Evolutionary conservation across 495 filamentous ascomycete species (phyloP).

Genomic region (Hypoxylon fuscum): DNA sequence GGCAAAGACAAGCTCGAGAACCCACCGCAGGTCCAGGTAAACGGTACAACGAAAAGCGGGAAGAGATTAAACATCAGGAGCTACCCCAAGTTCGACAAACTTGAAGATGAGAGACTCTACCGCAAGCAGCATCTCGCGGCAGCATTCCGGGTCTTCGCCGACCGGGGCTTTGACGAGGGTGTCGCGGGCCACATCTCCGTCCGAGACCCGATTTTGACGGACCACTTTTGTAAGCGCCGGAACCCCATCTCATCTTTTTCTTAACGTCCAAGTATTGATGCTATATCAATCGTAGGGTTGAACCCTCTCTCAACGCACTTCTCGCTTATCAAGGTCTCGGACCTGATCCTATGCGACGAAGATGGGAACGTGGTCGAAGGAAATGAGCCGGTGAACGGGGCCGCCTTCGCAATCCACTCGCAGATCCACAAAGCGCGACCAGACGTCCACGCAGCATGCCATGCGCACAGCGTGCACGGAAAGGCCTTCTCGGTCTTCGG

Average conservation of each 20-base stretch:
- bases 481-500: conserved; percentile 62
- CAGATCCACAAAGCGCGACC: conserved; percentile 61
- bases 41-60: conserved; percentile 49
- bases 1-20: conserved; percentile 23
- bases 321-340: conserved; percentile 58
- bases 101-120: conserved; percentile 69
- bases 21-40: conserved; percentile 41
- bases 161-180: conserved; percentile 74
- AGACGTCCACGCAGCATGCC: conserved; percentile 60
- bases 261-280: background rate
- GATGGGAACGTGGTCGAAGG: conserved; percentile 58
- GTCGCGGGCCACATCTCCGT: conserved; percentile 67
- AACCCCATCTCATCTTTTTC: background rate
- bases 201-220: conserved; percentile 57
- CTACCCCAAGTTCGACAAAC: conserved; percentile 67
- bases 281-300: conserved; percentile 44
- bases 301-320: conserved; percentile 68
- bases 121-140: conserved; percentile 77
- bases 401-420: conserved; percentile 67
- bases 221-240: conserved; percentile 54
- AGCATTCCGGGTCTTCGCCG: conserved; percentile 76
- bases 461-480: conserved; percentile 59
- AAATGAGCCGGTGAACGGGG: conserved; percentile 64
- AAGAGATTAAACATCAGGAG: conserved; percentile 58
- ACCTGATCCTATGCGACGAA: conserved; percentile 64